Base-by-base conservation (phyloP, 2,329 filamentous ascomycete species). In the Phaeophleospora eucalypticola region DNA sequence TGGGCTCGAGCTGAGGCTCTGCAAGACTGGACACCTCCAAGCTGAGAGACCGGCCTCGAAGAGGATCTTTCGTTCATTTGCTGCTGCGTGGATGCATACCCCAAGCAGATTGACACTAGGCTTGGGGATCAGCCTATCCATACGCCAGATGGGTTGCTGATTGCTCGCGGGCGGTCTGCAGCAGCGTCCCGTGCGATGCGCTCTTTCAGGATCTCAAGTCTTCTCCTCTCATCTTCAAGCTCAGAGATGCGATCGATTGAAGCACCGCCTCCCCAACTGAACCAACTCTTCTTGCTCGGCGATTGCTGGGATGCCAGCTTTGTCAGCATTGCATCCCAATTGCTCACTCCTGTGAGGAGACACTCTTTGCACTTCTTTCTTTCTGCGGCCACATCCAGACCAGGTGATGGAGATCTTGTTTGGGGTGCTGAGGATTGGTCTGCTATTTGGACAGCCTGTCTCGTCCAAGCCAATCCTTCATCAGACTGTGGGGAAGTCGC, bases 401-500 rank as follows among this genome's bases (percentile, higher is more conserved):
- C 46, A 7, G 41, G 19, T 8, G 37, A 58, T 3, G 65, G 56
- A 45, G 20, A 41, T 29, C 7, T 29, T 12, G 24, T 12, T 12
- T 12, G 24, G 24, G 6, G 6, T 14, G 29, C 34, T 59, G 48
- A 52, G 61, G 55, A 24, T 57, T 76, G 67, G 90, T 65, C 89
- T 2, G 89, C 86, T 1, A 86, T 71, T 56, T 90, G 85, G 24
- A 95, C 88, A 19, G 86, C 89, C 53, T 95, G 88, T 45, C 89
- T 81, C 1, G 91, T 95, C 91, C 91, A 97, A 4, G 83, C 82
- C 2, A 96, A 74, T 0, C 89, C 91, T 51, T 86, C 83, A 41
- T 49, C 42, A 14, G 47, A 38, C 74, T 72, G 15, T 63, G 55
- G 8, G 51, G 73, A 70, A 2, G 79, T 77, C 3, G 79, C 79